Evolutionary conservation across 78 protist species (phyloP).

Genomic region (Speleostelium caveatum): DNA sequence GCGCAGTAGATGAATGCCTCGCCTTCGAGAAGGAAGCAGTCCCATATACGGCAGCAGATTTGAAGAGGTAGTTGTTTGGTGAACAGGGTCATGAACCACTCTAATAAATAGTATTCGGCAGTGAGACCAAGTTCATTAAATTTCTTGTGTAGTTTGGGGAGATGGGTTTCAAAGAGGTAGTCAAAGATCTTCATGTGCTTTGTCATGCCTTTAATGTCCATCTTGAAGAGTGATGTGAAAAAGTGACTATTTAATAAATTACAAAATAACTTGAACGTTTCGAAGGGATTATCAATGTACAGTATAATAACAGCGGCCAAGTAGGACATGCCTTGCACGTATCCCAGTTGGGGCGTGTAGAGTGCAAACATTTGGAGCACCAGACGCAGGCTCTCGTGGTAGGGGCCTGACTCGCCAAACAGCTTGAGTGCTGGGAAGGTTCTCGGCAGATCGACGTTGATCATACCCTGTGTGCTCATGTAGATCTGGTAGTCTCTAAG

Average conservation of each 20-base stretch:
- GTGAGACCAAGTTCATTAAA: constrained; percentile 27
- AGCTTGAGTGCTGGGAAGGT: constrained; percentile 79
- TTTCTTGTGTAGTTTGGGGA: constrained; percentile 37
- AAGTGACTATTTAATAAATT: constrained; percentile 75
- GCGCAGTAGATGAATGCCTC: constrained; percentile 70
- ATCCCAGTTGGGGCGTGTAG: constrained; percentile 86
- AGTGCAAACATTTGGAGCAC: constrained; percentile 64
- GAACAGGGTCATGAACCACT: constrained; percentile 85
- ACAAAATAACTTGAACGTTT: constrained; percentile 53
- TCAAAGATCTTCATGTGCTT: constrained; percentile 65
- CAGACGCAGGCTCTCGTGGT: constrained; percentile 43
- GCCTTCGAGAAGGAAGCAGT: constrained; percentile 80
- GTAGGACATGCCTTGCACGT: constrained; percentile 91
- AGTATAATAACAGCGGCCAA: constrained; percentile 68
- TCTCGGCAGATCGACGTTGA: constrained; percentile 84
- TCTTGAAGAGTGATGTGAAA: constrained; percentile 53
- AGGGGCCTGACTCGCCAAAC: constrained; percentile 51
- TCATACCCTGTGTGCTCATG: constrained; percentile 13
- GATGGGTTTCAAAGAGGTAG: constrained; percentile 28
- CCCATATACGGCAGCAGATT: constrained; percentile 67
- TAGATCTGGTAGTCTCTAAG: not conserved
- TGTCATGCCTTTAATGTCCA: constrained; percentile 68
- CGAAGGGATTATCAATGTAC: constrained; percentile 34
- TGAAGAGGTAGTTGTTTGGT: constrained; percentile 59
- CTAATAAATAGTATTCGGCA: constrained; percentile 74